Conservation (phyloP, 2,329 filamentous ascomycete genomes). For the Aspergillus unguis region DNA sequence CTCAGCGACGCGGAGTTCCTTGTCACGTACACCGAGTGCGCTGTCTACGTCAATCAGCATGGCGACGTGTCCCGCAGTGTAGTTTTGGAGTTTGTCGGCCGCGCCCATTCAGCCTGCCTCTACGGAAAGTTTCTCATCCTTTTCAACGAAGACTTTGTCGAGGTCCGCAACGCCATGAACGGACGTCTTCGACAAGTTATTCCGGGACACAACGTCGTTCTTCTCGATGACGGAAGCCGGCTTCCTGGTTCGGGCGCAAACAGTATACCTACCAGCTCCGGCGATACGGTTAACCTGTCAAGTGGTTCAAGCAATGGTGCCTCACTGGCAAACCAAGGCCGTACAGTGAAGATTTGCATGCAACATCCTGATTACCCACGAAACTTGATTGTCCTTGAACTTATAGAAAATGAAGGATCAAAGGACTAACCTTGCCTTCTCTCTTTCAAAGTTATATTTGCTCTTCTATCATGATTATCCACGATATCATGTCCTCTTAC, state of each 20-base stretch:
- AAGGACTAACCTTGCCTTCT: slow-evolving; percentile 42
- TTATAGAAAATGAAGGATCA: slow-evolving; percentile 87
- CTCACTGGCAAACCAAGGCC: slow-evolving; percentile 41
- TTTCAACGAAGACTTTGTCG: slow-evolving; percentile 94
- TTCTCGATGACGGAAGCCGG: slow-evolving; percentile 73
- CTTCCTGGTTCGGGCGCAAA: slow-evolving; percentile 37
- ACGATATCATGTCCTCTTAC: no score
- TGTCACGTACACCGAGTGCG: slow-evolving; percentile 90
- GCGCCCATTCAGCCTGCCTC: slow-evolving; percentile 79
- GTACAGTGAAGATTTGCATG: slow-evolving; percentile 92
- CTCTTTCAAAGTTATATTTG: background rate
- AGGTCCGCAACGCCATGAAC: slow-evolving; percentile 95
- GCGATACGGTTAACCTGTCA: slow-evolving; percentile 24
- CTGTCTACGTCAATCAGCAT: slow-evolving; percentile 97
- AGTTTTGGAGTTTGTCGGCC: slow-evolving; percentile 99
- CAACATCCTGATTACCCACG: slow-evolving; percentile 84
- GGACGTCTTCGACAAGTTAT: slow-evolving; percentile 92
- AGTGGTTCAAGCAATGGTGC: slow-evolving; percentile 35
- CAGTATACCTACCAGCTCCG: slow-evolving; percentile 42
- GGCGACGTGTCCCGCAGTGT: slow-evolving; percentile 91
- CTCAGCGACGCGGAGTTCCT: slow-evolving; percentile 90
- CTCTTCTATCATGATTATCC: no score
- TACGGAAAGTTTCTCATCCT: slow-evolving; percentile 88
- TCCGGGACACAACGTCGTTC: slow-evolving; percentile 81
- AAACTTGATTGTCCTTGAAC: slow-evolving; percentile 84